Base-by-base conservation (phyloP, 495 filamentous ascomycete genomes). In the Penicillium canescens region DNA sequence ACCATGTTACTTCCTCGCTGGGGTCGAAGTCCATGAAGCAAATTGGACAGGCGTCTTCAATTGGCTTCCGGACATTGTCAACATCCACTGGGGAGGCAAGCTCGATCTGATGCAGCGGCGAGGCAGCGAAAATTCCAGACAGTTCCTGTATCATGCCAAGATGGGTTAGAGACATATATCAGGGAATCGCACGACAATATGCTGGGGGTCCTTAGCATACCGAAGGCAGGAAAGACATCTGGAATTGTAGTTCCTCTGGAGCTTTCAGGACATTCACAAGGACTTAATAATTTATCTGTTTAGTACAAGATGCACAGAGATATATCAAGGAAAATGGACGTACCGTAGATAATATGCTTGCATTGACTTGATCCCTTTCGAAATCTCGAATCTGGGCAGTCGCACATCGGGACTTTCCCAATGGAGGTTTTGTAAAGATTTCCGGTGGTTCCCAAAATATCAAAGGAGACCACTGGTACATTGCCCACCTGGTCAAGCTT, bases 21-120 rank as follows among this genome's bases (percentile, higher is more conserved):
- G 72, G 59, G 40, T 84, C 77, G 56, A 91, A 83, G 39, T 88
- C 83, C 57, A 75, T 82, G 61, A 86, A 90, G 67, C 90, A 93
- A 62, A 95, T 89, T 0, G 88, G 87, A 56, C 90, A 93, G 56
- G 93, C 87, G 12, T 85, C 89, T 31, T 91, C 87, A 3, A 85
- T 53, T 0, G 79, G 69, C 60, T 85, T 87, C 49, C 81, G 78
- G n/a, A 81, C 81, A 16, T 78, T 78, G 45, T 70, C 68, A 7
- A 46, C 62, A 36, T 65, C 45, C 6, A 61, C 63, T 3, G 54
- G 44, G 20, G 54, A 35, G 26, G 58, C 46, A 13, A 55, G 23
- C 13, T 67, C 41, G n/a, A 51, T 50, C 6, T 50, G 53, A 6
- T 59, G 66, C 23, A 78, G 39, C 37, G 74, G 48, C 31, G 78